Conservation (phyloP, 1,284 basidiomycete species). For the Chalciporus sp. region DNA sequence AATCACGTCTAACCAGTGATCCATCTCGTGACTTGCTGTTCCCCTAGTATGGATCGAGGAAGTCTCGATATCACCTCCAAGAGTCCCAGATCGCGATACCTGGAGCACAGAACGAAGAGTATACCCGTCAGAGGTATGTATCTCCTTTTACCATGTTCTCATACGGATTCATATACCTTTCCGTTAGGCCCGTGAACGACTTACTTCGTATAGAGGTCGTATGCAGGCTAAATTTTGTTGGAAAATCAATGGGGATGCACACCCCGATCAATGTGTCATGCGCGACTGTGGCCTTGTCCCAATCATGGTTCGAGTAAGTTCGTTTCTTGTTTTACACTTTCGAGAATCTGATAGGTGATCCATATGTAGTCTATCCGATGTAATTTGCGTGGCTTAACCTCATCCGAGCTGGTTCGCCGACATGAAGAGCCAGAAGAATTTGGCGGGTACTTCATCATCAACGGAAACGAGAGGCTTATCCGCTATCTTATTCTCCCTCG, state of each 20-base stretch:
- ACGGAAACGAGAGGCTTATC: constrained; percentile 98
- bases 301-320: constrained; percentile 92
- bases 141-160: background rate
- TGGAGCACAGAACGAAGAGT: constrained; percentile 76
- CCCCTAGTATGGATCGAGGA: constrained; percentile 86
- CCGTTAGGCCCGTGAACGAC: constrained; percentile 83
- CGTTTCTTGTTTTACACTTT: constrained; percentile 35
- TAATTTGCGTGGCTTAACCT: constrained; percentile 85
- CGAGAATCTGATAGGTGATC: background rate
- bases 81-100: constrained; percentile 86
- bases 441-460: constrained; percentile 98
- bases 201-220: constrained; percentile 89
- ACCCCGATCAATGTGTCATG: constrained; percentile 73
- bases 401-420: constrained; percentile 83
- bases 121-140: constrained; percentile 84
- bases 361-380: constrained; percentile 85
- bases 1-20: constrained; percentile 9
- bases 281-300: constrained; percentile 93
- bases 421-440: constrained; percentile 99
- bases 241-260: constrained; percentile 70
- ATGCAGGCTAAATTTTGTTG: constrained; percentile 92
- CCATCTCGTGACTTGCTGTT: constrained; percentile 13
- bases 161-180: constrained; percentile 2
- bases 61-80: constrained; percentile 83
- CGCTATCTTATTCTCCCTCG: constrained; percentile 93